Conservation (phyloP, 2,329 filamentous ascomycete species). For the Diplodia corticola region DNA sequence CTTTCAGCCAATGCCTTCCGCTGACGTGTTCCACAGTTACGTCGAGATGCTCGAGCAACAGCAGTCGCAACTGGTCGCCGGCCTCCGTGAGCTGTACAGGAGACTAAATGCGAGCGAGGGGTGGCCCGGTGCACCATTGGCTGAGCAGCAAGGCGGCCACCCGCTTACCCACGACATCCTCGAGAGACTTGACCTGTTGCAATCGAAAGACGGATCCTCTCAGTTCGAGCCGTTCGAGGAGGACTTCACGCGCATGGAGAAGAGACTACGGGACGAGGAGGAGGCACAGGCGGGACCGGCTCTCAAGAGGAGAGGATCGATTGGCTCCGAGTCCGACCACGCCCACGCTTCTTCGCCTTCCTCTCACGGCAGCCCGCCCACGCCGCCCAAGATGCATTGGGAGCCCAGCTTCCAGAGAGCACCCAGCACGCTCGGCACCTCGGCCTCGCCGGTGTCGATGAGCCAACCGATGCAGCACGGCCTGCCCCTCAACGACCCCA, state of each 20-base stretch:
- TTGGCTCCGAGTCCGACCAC: slow-evolving; percentile 60
- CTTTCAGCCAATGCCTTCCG: slow-evolving; percentile 15
- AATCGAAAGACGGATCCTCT: slow-evolving; percentile 48
- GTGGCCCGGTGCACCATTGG: slow-evolving; percentile 58
- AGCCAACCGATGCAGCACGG: slow-evolving; percentile 14
- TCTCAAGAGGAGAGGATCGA: slow-evolving; percentile 40
- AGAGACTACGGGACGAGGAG: slow-evolving; percentile 55
- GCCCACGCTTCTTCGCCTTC: slow-evolving; percentile 45
- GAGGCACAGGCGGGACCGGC: slow-evolving; percentile 49
- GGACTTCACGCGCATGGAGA: slow-evolving; percentile 56
- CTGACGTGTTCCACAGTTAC: slow-evolving; percentile 45
- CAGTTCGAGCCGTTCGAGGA: slow-evolving; percentile 60
- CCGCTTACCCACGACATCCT: slow-evolving; percentile 66
- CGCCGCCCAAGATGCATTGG: slow-evolving; percentile 7
- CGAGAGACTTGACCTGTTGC: slow-evolving; percentile 58
- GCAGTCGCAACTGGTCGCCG: slow-evolving; percentile 61
- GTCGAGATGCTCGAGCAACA: slow-evolving; percentile 69
- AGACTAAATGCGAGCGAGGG: slow-evolving; percentile 53
- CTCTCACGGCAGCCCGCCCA: slow-evolving; percentile 40
- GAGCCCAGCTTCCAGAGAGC: slow-evolving; percentile 10
- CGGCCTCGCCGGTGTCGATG: slow-evolving; percentile 1
- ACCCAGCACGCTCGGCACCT: slow-evolving; percentile 1
- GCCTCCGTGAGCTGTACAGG: slow-evolving; percentile 61
- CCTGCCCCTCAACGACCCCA: slow-evolving; percentile 12
- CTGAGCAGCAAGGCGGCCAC: slow-evolving; percentile 54